Evolutionary conservation across 2,329 filamentous ascomycete species (phyloP).

Genomic region (Alternaria arbusti): DNA sequence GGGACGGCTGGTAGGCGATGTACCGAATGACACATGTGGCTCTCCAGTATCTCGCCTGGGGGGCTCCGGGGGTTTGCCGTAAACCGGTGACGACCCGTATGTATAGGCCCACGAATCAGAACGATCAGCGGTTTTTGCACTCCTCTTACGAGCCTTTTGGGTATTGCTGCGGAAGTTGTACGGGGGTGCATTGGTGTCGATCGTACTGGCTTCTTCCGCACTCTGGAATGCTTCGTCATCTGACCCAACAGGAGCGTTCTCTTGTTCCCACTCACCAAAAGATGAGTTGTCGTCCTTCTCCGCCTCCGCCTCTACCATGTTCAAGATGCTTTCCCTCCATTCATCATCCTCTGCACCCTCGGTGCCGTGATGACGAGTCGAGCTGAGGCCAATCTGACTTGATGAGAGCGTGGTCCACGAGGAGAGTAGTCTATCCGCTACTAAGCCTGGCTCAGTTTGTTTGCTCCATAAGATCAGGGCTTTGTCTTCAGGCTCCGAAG

Average conservation of each 20-base stretch:
- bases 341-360: not conserved
- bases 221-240: not conserved
- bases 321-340: not conserved
- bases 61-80: not conserved
- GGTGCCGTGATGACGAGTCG: not conserved
- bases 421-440: slow-evolving; percentile 23
- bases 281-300: not conserved
- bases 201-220: not conserved
- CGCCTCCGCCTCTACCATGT: not conserved
- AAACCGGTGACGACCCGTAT: not conserved
- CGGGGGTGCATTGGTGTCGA: not conserved
- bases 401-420: slow-evolving; percentile 18
- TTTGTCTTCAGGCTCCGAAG: not conserved
- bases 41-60: not conserved
- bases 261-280: not conserved
- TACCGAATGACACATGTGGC: too few relatives aligned
- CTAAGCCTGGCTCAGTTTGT: slow-evolving; percentile 16
- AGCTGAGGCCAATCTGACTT: slow-evolving; percentile 17
- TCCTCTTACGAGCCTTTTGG: not conserved
- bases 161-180: not conserved
- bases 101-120: not conserved
- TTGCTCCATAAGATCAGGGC: slow-evolving; percentile 4
- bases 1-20: too few relatives aligned
- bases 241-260: not conserved
- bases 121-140: not conserved